phyloP scores from a whole-genome alignment of 2,329 filamentous ascomycete species.

The Aschersonia sp. region DNA sequence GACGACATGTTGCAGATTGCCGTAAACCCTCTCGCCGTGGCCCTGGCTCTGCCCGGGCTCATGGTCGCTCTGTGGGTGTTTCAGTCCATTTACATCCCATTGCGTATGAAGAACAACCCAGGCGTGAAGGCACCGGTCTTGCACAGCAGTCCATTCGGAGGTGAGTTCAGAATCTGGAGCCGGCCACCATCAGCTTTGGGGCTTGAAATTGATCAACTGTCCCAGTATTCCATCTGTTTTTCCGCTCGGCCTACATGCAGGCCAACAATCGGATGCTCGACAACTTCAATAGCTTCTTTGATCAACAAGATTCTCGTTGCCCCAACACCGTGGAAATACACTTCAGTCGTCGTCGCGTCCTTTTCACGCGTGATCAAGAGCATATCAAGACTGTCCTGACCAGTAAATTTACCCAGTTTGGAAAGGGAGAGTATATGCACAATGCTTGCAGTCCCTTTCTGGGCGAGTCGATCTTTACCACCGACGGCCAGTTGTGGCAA shows the following conservation, averaged over 20 bases:
- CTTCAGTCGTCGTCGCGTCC: constrained; percentile 39
- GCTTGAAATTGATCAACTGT: neutral
- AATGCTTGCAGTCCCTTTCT: constrained; percentile 62
- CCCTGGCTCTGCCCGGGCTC: constrained; percentile 4
- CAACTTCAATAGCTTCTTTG: constrained; percentile 5
- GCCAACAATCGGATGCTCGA: constrained; percentile 7
- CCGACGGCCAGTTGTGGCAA: constrained; percentile 69
- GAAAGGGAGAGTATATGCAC: constrained; percentile 67
- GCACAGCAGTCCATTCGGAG: constrained; percentile 4
- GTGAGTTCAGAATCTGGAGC: neutral
- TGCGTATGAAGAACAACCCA: constrained; percentile 3
- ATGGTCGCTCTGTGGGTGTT: constrained; percentile 3
- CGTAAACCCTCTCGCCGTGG: constrained; percentile 1
- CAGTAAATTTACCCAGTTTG: constrained; percentile 71
- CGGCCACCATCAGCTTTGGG: too few species aligned
- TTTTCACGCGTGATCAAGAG: constrained; percentile 72
- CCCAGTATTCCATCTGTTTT: constrained; percentile 3
- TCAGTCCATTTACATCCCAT: constrained; percentile 1
- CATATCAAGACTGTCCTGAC: constrained; percentile 89
- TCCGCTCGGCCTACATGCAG: constrained; percentile 6
- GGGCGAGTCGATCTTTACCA: constrained; percentile 63
- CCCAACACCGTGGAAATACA: constrained; percentile 32
- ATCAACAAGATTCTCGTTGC: neutral
- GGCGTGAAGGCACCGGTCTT: constrained; percentile 5
- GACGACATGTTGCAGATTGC: constrained; percentile 2